Conservation (phyloP, 306 rosid species). For the Pyrus communis region DNA sequence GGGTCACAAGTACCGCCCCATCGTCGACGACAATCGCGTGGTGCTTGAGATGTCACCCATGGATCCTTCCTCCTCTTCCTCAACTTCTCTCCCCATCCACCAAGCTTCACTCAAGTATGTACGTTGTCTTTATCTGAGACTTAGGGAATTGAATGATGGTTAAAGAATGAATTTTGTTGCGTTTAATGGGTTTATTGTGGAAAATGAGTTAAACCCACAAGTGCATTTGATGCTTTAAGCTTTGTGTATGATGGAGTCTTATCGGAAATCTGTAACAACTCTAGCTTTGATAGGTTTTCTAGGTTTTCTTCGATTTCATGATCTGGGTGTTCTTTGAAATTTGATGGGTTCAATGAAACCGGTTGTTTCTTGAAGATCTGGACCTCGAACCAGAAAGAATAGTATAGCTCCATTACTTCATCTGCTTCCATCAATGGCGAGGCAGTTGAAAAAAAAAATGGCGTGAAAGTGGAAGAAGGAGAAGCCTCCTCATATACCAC, state of each 20-base stretch:
- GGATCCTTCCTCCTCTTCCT: conserved; percentile 65
- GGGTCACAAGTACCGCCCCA: conserved; percentile 77
- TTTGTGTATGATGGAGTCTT: background rate
- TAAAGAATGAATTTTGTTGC: background rate
- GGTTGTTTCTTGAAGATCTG: conserved; percentile 24
- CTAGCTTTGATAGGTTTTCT: conserved; percentile 18
- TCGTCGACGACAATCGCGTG: conserved; percentile 75
- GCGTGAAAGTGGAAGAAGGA: no score
- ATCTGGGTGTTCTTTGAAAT: conserved; percentile 22
- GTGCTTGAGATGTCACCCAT: conserved; percentile 93
- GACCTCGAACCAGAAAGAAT: conserved; percentile 54
- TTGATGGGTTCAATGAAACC: conserved; percentile 16
- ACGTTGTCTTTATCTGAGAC: background rate
- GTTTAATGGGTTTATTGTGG: background rate
- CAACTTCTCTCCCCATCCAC: conserved; percentile 35
- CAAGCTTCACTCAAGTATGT: conserved; percentile 53
- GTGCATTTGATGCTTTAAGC: background rate
- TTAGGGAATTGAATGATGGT: background rate
- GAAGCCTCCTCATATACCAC: no score
- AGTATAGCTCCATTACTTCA: conserved; percentile 41
- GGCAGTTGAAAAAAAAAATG: background rate
- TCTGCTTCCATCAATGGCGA: conserved; percentile 21
- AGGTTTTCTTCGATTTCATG: conserved; percentile 8
- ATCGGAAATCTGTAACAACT: background rate
- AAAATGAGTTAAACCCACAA: background rate